Conservation (phyloP, 805 yeast species). For the Pichia eremophila region DNA sequence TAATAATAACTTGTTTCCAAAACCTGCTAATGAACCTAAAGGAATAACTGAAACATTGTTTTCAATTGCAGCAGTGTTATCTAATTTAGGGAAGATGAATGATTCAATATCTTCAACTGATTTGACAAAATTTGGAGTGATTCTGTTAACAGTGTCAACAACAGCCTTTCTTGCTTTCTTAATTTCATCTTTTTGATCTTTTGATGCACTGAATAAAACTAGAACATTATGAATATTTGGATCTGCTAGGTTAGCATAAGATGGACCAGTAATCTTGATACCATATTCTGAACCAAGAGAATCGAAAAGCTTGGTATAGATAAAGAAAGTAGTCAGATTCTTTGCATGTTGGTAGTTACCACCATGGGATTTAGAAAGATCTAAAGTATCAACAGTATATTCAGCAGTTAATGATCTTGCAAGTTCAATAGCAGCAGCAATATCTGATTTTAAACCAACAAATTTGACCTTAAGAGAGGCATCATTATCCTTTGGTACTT, state of each 20-base stretch:
- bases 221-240: slow-evolving; percentile 35
- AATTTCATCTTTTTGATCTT: slow-evolving; percentile 35
- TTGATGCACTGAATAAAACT: slow-evolving; percentile 51
- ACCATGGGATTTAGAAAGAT: slow-evolving; percentile 84
- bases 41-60: slow-evolving; percentile 50
- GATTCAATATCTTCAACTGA: slow-evolving; percentile 57
- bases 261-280: slow-evolving; percentile 41
- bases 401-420: slow-evolving; percentile 55
- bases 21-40: slow-evolving; percentile 40
- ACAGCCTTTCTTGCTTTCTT: slow-evolving; percentile 62
- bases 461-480: slow-evolving; percentile 43
- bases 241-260: slow-evolving; percentile 34
- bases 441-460: slow-evolving; percentile 48
- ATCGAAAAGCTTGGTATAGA: slow-evolving; percentile 39
- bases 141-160: slow-evolving; percentile 61
- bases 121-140: slow-evolving; percentile 57
- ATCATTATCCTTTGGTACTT: slow-evolving; percentile 38
- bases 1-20: slow-evolving; percentile 41
- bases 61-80: slow-evolving; percentile 33
- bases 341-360: slow-evolving; percentile 70
- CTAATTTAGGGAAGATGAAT: slow-evolving; percentile 43
- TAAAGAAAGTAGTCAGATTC: slow-evolving; percentile 59
- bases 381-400: slow-evolving; percentile 57
- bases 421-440: slow-evolving; percentile 50
- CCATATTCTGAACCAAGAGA: slow-evolving; percentile 31